Evolutionary conservation across 2,329 filamentous ascomycete genomes (phyloP), one percentile per base, ranked within the genome.

Genomic region (Furcasterigmium furcatum): DNA sequence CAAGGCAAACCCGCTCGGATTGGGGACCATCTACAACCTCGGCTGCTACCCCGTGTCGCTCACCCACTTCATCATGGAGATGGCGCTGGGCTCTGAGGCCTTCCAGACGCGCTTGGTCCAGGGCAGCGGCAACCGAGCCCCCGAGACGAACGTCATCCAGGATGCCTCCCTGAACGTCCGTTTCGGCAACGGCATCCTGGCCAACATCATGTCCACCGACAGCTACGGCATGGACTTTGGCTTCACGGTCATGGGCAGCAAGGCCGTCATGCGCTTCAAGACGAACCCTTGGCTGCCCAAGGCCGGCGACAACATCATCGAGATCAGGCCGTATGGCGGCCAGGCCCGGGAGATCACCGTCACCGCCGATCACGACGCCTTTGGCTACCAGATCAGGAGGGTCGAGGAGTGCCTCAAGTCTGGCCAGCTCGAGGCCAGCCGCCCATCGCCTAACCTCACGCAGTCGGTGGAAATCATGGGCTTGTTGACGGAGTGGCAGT

Each of bases 1-100:
- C 20, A 55, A 55, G 42, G 57, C 57, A 42, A 59, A 59, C 35
- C 57, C 57, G 9, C 41, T 55, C 19, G 57, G 56, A 10, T 55
- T 51, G 52, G 57, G 57, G n/a, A 59, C 57, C 22, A 59, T 59
- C 34, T 59, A 59, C 45, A 59, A 59, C 47, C 46, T 59, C 29
- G 57, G 57, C 6, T 59, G 57, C 48, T 59, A 59, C 20, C 57
- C 56, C 2, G 56, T 57, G 19, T 59, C 57, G 4, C 53, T 59
- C 18, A 43, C 58, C 9, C 57, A 58, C 30, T 50, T 55, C 9
- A 47, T 58, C 32, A 51, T 59, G 44, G 52, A 59, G 46, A 50
- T 50, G 8, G 54, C 56, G 2, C 55, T 38, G 38, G 57, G 57
- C 21, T 12, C 47, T 1, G 50, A 50, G 1, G 56, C 51, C 4